Evolutionary conservation across 2,329 filamentous ascomycete genomes (phyloP), one percentile per base, ranked within the genome.

Genomic region (Penicillium hordei): DNA sequence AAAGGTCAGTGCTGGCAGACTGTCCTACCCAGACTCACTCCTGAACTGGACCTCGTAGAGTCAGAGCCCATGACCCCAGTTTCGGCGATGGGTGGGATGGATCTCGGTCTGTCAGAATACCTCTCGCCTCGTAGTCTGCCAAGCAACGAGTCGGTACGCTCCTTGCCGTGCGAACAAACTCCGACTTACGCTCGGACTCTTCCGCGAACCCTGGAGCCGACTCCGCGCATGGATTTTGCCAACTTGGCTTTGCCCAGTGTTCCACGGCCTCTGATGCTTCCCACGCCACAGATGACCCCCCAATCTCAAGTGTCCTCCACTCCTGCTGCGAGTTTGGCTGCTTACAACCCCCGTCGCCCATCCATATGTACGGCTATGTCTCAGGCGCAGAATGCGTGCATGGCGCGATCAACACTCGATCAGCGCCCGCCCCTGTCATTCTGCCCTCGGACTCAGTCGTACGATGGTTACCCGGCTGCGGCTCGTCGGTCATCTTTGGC

Each of bases 281-380:
- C 84, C 17, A 88, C 85, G n/a, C 85, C 85, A 52, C 78, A 81
- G 63, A 76, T 86, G 75, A 87, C 85, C 44, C 85, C 85, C 38
- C 82, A 83, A 61, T 78, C 81, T 46, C 74, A 75, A 59, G 74
- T 77, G 65, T 79, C 77, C 63, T 78, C 73, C 73, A 84, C 83
- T 83, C 83, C 85, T 85, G 83, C 83, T 74, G 83, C 75, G 83
- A 82, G 83, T 83, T 77, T 74, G 66, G 74, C 76, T 65, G 75
- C 77, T 60, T 76, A 76, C 60, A 76, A 78, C 9, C 17, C 27
- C 58, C 78, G 82, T 58, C 78, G 82, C 57, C 79, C 83, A 43
- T 86, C 84, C 39, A 84, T 87, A 74, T 80, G 81, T 71, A 76
- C 79, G 52, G 83, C 83, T 56, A 84, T 87, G 82, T 79, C 81